phyloP scores from a whole-genome alignment of 139 green algal species.

The Marvania coccoides region DNA sequence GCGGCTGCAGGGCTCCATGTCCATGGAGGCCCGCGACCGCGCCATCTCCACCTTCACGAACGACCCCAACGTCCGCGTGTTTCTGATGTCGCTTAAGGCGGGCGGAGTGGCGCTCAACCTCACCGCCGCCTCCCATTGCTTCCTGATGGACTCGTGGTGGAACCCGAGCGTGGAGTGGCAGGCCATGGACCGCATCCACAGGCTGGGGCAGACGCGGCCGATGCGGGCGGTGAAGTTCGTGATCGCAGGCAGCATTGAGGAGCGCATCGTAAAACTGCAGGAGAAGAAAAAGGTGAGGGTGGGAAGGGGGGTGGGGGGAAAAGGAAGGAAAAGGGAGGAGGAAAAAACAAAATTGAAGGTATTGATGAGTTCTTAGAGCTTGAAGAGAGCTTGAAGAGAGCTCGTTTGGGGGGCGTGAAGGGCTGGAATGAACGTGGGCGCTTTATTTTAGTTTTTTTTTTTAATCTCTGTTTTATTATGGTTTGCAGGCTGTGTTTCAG shows the following conservation, averaged over 20 bases:
- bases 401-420: too few relatives aligned
- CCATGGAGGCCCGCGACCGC: slow-evolving; percentile 56
- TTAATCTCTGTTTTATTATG: too few relatives aligned
- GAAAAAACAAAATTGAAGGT: neutral
- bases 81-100: slow-evolving; percentile 80
- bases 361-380: slow-evolving; percentile 67
- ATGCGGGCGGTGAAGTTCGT: slow-evolving; percentile 76
- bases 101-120: slow-evolving; percentile 87
- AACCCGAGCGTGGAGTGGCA: slow-evolving; percentile 61
- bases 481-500: slow-evolving; percentile 83
- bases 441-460: too few relatives aligned
- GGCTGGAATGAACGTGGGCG: too few relatives aligned
- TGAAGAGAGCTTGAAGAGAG: too few relatives aligned
- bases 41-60: slow-evolving; percentile 73
- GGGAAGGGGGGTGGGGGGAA: too few relatives aligned
- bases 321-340: neutral
- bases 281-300: slow-evolving; percentile 9
- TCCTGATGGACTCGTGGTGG: slow-evolving; percentile 86
- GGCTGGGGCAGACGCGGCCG: slow-evolving; percentile 85
- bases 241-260: slow-evolving; percentile 83
- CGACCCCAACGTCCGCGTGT: slow-evolving; percentile 61
- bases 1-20: slow-evolving; percentile 78
- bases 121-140: slow-evolving; percentile 77
- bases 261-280: slow-evolving; percentile 90
- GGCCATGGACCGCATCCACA: slow-evolving; percentile 83